Evolutionary conservation across 345 rosid species (phyloP).

Genomic region (Balakata baccata): DNA sequence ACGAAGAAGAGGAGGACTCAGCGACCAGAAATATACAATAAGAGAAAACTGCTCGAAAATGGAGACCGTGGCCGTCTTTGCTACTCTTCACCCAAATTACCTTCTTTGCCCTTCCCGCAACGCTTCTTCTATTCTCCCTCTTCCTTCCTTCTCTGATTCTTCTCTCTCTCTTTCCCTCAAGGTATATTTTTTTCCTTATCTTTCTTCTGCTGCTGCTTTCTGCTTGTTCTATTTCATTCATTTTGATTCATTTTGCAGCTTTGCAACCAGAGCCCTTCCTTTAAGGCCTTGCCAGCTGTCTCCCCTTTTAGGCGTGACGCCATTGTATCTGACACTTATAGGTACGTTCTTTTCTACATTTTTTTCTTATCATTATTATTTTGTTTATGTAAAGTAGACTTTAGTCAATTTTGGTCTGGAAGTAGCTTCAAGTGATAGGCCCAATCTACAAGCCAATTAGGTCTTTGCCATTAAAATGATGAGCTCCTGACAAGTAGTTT

Average conservation of each 20-base stretch:
- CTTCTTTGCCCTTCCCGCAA: conserved; percentile 40
- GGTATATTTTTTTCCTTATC: conserved; percentile 26
- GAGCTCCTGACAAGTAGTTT: no score
- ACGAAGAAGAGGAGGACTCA: not conserved
- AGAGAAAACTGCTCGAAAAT: conserved; percentile 21
- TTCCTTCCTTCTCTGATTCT: conserved; percentile 16
- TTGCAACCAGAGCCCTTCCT: conserved; percentile 35
- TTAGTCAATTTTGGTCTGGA: no score
- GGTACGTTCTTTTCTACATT: conserved; percentile 26
- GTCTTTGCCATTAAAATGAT: no score
- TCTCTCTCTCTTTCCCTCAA: conserved; percentile 36
- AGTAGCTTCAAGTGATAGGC: no score
- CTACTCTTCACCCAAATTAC: conserved; percentile 38
- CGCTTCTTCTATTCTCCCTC: conserved; percentile 14
- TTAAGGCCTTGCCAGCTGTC: conserved; percentile 22
- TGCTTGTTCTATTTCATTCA: not conserved
- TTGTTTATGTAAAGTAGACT: no score
- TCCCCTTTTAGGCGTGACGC: conserved; percentile 38
- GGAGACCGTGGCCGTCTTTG: conserved; percentile 49
- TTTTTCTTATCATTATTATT: not conserved
- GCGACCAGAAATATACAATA: not conserved
- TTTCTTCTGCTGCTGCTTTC: not conserved
- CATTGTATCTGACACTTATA: conserved; percentile 37
- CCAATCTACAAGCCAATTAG: no score
- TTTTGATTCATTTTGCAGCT: conserved; percentile 12